Evolutionary conservation across 352 stramenopile species (phyloP).

Genomic region (Aphanomyces invadans): DNA sequence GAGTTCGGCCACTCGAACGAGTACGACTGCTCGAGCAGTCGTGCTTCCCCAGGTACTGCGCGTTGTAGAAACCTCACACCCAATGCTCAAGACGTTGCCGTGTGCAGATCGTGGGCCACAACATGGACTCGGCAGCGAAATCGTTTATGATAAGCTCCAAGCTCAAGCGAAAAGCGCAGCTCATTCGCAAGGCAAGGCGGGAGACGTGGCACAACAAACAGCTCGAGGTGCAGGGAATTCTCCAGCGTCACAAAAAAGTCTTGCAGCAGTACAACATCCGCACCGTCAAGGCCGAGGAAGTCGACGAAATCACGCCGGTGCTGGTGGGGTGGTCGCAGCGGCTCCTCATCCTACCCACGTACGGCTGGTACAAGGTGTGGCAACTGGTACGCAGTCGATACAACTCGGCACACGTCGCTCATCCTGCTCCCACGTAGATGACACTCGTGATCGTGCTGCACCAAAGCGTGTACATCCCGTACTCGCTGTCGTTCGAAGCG

Average conservation of each 20-base stretch:
- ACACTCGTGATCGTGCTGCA: slow-evolving; percentile 72
- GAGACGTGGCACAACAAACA: slow-evolving; percentile 28
- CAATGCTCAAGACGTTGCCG: no score
- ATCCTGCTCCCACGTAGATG: slow-evolving; percentile 26
- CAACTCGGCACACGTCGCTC: background rate
- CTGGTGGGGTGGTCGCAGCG: slow-evolving; percentile 30
- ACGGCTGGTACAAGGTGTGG: slow-evolving; percentile 61
- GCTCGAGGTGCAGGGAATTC: slow-evolving; percentile 44
- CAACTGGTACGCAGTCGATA: slow-evolving; percentile 41
- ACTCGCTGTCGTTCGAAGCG: slow-evolving; percentile 48
- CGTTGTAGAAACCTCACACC: no score
- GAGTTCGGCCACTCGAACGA: background rate
- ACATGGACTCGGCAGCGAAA: background rate
- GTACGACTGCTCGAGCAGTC: background rate
- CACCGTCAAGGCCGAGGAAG: slow-evolving; percentile 37
- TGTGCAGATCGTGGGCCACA: no score
- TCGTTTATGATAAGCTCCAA: background rate
- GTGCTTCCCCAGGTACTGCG: background rate
- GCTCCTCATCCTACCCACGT: slow-evolving; percentile 65
- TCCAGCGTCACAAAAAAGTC: slow-evolving; percentile 66
- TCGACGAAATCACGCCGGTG: slow-evolving; percentile 32
- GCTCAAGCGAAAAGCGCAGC: slow-evolving; percentile 12
- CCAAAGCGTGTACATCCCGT: slow-evolving; percentile 66
- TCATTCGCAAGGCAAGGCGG: background rate
- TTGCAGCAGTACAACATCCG: slow-evolving; percentile 70